Conservation (phyloP, 192 early-diverging fungal species). For the Phycomyces blakesleeanus region DNA sequence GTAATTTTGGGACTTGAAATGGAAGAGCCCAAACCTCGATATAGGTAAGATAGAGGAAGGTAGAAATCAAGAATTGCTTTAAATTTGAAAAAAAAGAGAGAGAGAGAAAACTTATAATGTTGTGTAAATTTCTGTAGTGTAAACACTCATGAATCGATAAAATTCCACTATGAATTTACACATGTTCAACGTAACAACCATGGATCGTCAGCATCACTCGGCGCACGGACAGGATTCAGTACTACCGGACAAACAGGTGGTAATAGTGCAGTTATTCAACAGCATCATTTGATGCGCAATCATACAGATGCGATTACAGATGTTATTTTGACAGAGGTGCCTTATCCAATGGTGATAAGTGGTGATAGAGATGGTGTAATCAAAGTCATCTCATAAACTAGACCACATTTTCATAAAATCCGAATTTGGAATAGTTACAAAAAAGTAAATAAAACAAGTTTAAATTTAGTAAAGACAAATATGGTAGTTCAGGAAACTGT, state of each 20-base stretch:
- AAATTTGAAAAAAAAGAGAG: too few species aligned
- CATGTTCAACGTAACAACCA: slow-evolving; percentile 1
- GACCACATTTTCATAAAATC: not conserved
- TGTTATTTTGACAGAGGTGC: slow-evolving; percentile 60
- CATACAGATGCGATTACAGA: slow-evolving; percentile 77
- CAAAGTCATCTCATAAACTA: slow-evolving; percentile 51
- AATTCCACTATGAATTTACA: slow-evolving; percentile 31
- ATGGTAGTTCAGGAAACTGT: too few species aligned
- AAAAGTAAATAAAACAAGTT: too few species aligned
- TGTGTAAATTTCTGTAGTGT: too few species aligned
- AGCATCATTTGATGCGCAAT: slow-evolving; percentile 53
- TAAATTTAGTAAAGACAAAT: too few species aligned
- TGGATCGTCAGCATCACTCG: not conserved
- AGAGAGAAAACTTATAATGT: too few species aligned
- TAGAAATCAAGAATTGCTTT: too few species aligned
- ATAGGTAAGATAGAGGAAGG: too few species aligned
- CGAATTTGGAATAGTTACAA: too few species aligned
- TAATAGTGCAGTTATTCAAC: slow-evolving; percentile 33
- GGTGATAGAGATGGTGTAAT: slow-evolving; percentile 76
- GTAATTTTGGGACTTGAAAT: slow-evolving; percentile 63
- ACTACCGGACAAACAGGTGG: not conserved
- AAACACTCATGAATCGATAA: slow-evolving; percentile 48
- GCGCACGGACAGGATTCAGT: slow-evolving; percentile 15
- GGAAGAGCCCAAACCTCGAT: slow-evolving; percentile 54
- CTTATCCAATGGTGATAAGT: slow-evolving; percentile 73